Base-by-base conservation (phyloP, 371 early-diverging fungal genomes). In the Mucor saturninus region DNA sequence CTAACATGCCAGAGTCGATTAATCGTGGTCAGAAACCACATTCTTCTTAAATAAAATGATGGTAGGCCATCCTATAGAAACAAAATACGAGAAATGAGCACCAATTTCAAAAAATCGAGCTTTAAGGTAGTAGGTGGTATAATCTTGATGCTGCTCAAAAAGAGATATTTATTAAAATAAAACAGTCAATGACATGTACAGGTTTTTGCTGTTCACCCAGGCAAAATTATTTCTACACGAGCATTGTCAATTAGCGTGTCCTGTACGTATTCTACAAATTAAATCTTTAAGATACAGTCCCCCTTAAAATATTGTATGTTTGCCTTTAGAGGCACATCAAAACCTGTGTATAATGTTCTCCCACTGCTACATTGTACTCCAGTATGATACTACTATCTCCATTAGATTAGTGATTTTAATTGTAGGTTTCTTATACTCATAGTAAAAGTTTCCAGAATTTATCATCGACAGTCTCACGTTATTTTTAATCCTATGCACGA, bases 181-280 rank as follows among this genome's bases (percentile, higher is more conserved):
- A 14, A 21, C n/a, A 10, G 7, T 28, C 28, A 28, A 21, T 8
- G 28, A 5, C 21, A 28, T 28, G 49, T 28, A 21, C 7, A 5
- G 8, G 81, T 84, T 69, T 88, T 91, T 89, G 64, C 76, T 4
- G 96, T 92, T 30, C 98, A 97, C 70, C 97, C 97, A 2, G 98
- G 98, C 38, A 98, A 79, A 43, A 93, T 87, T 11, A 96, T 69
- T 5, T 77, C 83, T 15, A 96, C 63, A 49, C 82, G 76, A 11
- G 86, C 86, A 7, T 86, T 65, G 38, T 88, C 83, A 39, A 89
- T 74, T 0, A 87, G 75, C 38, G 89, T 83, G 35, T 88, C 82
- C 5, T 75, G 67, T 21, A 93, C 65, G 29, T 84, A 76, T 10
- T 85, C 83, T 6, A 91, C 72, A 65, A 94, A 88, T 5, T 91